These are phyloP conservation scores for Phialophora chinensis DNA, from an alignment of 2,329 filamentous ascomycete genomes.

Conservation along the genomic window DNA sequence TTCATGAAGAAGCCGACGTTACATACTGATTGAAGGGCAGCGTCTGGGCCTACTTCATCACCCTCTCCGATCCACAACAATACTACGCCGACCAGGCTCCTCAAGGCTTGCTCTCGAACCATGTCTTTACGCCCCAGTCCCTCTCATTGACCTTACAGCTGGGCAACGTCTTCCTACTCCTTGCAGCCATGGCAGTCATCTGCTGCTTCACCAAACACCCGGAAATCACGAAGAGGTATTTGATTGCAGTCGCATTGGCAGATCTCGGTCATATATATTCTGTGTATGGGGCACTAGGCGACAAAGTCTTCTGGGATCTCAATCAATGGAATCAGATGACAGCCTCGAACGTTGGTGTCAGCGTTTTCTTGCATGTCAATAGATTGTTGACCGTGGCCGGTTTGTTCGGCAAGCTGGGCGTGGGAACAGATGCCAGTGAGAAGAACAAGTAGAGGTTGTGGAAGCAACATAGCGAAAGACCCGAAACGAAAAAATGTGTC, in stretches of 20 bases:
- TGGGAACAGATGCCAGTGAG: slow-evolving; percentile 13
- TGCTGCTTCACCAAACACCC: slow-evolving; percentile 69
- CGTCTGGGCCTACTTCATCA: slow-evolving; percentile 60
- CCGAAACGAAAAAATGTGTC: background rate
- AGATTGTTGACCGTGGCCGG: slow-evolving; percentile 65
- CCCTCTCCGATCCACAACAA: slow-evolving; percentile 63
- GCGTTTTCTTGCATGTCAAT: slow-evolving; percentile 63
- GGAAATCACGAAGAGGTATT: slow-evolving; percentile 70
- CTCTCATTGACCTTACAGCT: slow-evolving; percentile 70
- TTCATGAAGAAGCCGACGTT: background rate
- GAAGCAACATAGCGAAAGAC: background rate
- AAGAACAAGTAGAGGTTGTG: slow-evolving; percentile 19
- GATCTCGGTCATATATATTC: slow-evolving; percentile 72
- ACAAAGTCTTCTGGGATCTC: slow-evolving; percentile 60
- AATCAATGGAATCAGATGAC: slow-evolving; percentile 70
- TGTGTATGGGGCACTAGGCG: slow-evolving; percentile 65
- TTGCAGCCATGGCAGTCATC: slow-evolving; percentile 69
- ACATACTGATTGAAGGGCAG: slow-evolving; percentile 47
- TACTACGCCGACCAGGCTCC: slow-evolving; percentile 70
- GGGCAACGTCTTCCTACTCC: slow-evolving; percentile 71
- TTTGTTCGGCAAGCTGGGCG: slow-evolving; percentile 58
- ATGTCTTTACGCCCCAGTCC: slow-evolving; percentile 49
- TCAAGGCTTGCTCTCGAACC: slow-evolving; percentile 44
- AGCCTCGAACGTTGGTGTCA: slow-evolving; percentile 75
- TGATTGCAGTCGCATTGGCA: slow-evolving; percentile 67